Evolutionary conservation across 805 yeast species (phyloP).

Genomic region (Candida easanensis): DNA sequence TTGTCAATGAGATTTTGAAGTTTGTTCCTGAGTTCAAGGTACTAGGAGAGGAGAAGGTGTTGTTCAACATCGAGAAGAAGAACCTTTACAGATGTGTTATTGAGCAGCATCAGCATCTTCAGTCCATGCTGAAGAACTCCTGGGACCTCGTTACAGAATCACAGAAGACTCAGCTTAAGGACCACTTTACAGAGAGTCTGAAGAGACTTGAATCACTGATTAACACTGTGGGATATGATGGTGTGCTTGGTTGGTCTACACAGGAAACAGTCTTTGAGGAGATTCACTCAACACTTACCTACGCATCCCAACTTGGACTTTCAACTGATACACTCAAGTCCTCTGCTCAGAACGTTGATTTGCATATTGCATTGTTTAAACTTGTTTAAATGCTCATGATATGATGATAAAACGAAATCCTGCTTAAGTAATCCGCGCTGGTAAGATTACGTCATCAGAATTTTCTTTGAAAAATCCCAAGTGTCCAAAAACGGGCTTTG

Average conservation of each 20-base stretch:
- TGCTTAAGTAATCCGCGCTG: not conserved
- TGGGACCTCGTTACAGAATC: constrained; percentile 4
- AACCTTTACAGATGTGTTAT: constrained; percentile 61
- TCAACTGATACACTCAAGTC: not conserved
- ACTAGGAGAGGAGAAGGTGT: constrained; percentile 30
- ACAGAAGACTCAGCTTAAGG: not conserved
- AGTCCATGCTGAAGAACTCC: constrained; percentile 20
- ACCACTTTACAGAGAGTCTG: constrained; percentile 1
- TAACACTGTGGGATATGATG: constrained; percentile 13
- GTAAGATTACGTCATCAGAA: not conserved
- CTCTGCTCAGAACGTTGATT: not conserved
- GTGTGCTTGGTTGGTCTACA: constrained; percentile 22
- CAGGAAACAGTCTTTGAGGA: constrained; percentile 22
- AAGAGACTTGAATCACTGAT: constrained; percentile 3
- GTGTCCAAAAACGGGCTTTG: too few species aligned
- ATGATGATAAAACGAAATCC: not conserved
- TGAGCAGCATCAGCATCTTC: constrained; percentile 26
- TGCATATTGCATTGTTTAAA: constrained; percentile 11
- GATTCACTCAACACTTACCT: constrained; percentile 2
- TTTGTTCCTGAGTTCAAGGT: constrained; percentile 20
- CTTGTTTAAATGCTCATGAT: not conserved
- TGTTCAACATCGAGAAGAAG: constrained; percentile 67
- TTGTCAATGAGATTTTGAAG: constrained; percentile 15
- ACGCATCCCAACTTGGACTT: constrained; percentile 2
- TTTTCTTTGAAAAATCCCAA: too few species aligned